A percentile compares a stretch with the other conserved stretches of the same genome.
phyloP scores from a whole-genome alignment of 2,329 filamentous ascomycete genomes.

The Botryosphaeria dothidea region DNA sequence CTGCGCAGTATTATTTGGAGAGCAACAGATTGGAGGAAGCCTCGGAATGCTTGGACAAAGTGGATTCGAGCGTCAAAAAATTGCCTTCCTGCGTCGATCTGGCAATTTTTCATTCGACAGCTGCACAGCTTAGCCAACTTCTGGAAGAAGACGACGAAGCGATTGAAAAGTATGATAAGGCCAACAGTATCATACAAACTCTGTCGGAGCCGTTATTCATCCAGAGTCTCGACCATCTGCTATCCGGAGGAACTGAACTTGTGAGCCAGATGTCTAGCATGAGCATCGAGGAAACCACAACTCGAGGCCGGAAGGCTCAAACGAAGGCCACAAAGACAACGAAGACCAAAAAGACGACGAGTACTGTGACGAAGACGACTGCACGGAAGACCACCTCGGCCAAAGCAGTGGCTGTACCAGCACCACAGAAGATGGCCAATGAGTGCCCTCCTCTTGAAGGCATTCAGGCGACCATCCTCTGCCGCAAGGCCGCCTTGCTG shows the following conservation, averaged over 20 bases:
- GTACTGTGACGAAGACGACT: slow-evolving; percentile 11
- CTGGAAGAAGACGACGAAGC: slow-evolving; percentile 51
- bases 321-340: background rate
- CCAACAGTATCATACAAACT: slow-evolving; percentile 47
- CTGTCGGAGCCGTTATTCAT: slow-evolving; percentile 41
- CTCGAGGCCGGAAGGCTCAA: background rate
- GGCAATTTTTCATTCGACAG: slow-evolving; percentile 51
- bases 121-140: slow-evolving; percentile 52
- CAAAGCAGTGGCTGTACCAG: slow-evolving; percentile 17
- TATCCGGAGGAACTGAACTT: slow-evolving; percentile 34
- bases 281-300: slow-evolving; percentile 32
- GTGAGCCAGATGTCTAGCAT: slow-evolving; percentile 46
- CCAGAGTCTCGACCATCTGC: slow-evolving; percentile 29
- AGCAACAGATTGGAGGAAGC: slow-evolving; percentile 53
- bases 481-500: slow-evolving; percentile 51
- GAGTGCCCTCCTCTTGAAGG: slow-evolving; percentile 42
- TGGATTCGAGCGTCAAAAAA: slow-evolving; percentile 44
- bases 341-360: slow-evolving; percentile 22
- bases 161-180: slow-evolving; percentile 49
- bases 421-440: slow-evolving; percentile 23
- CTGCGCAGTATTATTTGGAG: slow-evolving; percentile 51
- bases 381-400: slow-evolving; percentile 15
- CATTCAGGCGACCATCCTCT: slow-evolving; percentile 51
- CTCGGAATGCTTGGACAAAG: slow-evolving; percentile 55
- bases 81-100: slow-evolving; percentile 54